Evolutionary conservation across 306 rosid species (phyloP).

Genomic region (Herpetospermum pedunculosum): DNA sequence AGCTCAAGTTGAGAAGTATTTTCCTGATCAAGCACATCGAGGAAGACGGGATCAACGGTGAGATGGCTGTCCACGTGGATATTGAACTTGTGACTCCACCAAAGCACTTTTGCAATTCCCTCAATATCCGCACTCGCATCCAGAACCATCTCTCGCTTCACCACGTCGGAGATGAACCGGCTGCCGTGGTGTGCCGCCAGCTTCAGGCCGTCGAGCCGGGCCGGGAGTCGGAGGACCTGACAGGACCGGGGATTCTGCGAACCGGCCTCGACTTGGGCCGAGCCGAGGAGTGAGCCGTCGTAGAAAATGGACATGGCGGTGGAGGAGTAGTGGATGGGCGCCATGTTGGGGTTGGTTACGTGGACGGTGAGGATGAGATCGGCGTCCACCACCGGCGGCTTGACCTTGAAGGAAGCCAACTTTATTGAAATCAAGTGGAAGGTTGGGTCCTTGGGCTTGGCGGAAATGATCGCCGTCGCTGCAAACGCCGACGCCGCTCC

Average conservation of each 20-base stretch:
- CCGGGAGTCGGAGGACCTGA: constrained; percentile 59
- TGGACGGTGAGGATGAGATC: constrained; percentile 68
- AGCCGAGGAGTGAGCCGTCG: constrained; percentile 65
- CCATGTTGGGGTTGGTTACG: constrained; percentile 76
- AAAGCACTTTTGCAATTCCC: constrained; percentile 58
- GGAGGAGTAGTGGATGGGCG: constrained; percentile 62
- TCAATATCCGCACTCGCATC: constrained; percentile 56
- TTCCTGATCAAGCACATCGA: constrained; percentile 69
- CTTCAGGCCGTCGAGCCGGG: constrained; percentile 45
- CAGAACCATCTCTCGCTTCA: constrained; percentile 60
- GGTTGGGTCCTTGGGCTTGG: constrained; percentile 78
- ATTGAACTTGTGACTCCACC: constrained; percentile 67
- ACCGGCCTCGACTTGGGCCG: constrained; percentile 63
- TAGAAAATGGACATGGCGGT: constrained; percentile 80
- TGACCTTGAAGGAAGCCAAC: constrained; percentile 56
- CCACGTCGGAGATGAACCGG: constrained; percentile 39
- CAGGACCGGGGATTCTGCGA: constrained; percentile 62
- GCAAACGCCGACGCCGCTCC: constrained; percentile 74
- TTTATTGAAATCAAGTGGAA: constrained; percentile 61
- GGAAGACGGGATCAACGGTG: constrained; percentile 78
- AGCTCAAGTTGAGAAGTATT: constrained; percentile 37
- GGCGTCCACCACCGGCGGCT: constrained; percentile 52
- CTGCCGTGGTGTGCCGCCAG: constrained; percentile 69
- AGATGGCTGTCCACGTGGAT: constrained; percentile 70
- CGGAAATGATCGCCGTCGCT: constrained; percentile 32